phyloP scores from a whole-genome alignment of 2,329 filamentous ascomycete species.

The Plenodomus biglobosus region DNA sequence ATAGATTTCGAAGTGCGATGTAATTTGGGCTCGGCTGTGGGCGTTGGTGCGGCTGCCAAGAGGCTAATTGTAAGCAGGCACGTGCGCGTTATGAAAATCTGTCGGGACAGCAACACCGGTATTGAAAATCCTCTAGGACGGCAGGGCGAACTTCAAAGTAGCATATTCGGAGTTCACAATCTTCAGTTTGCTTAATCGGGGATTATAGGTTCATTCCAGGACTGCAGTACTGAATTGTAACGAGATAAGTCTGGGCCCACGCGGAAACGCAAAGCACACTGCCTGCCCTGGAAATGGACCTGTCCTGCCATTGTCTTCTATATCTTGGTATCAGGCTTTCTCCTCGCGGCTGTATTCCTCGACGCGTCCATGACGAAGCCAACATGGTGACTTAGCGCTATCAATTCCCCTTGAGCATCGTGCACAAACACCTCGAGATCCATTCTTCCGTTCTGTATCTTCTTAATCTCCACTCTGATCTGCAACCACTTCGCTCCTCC shows the following conservation, averaged over 20 bases:
- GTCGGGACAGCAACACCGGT: neutral
- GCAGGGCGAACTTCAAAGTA: neutral
- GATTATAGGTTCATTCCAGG: too few relatives aligned
- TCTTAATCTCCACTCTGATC: constrained; percentile 64
- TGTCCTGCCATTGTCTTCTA: constrained; percentile 18
- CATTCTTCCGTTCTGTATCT: constrained; percentile 69
- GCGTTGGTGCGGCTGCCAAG: constrained; percentile 18
- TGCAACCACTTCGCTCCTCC: constrained; percentile 74
- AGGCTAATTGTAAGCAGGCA: constrained; percentile 21
- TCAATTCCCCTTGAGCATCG: constrained; percentile 64
- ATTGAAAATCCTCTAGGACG: neutral
- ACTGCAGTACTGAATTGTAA: neutral
- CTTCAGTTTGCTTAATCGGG: too few relatives aligned
- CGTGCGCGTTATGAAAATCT: constrained; percentile 5
- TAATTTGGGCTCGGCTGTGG: constrained; percentile 26
- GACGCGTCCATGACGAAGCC: constrained; percentile 63
- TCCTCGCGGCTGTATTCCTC: constrained; percentile 61
- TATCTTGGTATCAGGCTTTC: constrained; percentile 43
- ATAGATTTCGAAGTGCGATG: constrained; percentile 14
- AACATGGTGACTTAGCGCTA: constrained; percentile 70
- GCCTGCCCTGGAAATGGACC: too few relatives aligned
- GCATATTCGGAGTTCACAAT: too few relatives aligned
- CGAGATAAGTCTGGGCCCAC: neutral
- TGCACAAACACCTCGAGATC: constrained; percentile 72
- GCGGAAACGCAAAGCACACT: neutral